These are phyloP conservation scores for Elongisporangium prolatum DNA, from an alignment of 352 stramenopile species.

Conservation along the genomic window DNA sequence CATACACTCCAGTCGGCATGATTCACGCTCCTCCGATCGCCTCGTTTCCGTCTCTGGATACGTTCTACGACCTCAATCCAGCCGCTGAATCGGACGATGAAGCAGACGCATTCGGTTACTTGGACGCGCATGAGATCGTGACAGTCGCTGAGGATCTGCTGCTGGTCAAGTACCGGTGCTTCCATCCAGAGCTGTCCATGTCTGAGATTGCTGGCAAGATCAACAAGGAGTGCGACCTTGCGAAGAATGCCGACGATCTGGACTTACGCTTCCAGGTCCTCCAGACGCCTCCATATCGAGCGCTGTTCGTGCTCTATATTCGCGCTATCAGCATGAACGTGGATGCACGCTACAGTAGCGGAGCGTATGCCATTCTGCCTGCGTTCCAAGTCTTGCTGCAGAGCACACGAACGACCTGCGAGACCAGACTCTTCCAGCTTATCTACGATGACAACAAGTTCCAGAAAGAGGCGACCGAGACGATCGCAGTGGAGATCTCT, in stretches of 20 bases:
- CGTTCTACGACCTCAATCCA: constrained; percentile 23
- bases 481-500: constrained; percentile 43
- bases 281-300: constrained; percentile 25
- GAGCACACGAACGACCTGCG: constrained; percentile 44
- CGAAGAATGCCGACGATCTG: constrained; percentile 27
- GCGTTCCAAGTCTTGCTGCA: constrained; percentile 47
- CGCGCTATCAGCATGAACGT: constrained; percentile 30
- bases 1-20: neutral
- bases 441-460: constrained; percentile 64
- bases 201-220: constrained; percentile 36
- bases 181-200: constrained; percentile 35
- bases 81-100: constrained; percentile 13
- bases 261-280: constrained; percentile 33
- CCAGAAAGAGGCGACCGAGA: constrained; percentile 35
- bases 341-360: constrained; percentile 22
- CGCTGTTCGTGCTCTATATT: constrained; percentile 51
- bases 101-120: constrained; percentile 24
- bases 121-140: constrained; percentile 36
- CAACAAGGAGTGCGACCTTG: constrained; percentile 33
- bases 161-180: constrained; percentile 53
- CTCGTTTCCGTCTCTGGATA: constrained; percentile 22
- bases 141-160: constrained; percentile 53
- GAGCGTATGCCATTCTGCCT: constrained; percentile 28
- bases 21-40: constrained; percentile 15
- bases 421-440: constrained; percentile 57